Evolutionary conservation across 108 stramenopile genomes (phyloP).

Genomic region (Fragilariopsis cylindrus): DNA sequence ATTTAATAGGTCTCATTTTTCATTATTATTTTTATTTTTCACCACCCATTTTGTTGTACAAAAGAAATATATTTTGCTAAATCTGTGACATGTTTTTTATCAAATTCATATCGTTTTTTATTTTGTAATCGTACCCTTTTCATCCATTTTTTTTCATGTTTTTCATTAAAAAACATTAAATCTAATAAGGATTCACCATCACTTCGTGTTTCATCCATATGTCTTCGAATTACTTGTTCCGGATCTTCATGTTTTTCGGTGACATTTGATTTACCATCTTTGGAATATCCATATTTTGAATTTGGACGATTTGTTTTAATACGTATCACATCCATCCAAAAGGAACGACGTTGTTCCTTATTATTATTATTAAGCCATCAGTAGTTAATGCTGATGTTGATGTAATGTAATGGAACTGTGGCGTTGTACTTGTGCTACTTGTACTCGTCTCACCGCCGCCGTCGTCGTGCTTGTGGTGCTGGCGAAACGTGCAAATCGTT

Average conservation of each 20-base stretch:
- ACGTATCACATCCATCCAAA: slow-evolving; percentile 39
- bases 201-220: slow-evolving; percentile 29
- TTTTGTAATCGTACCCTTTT: slow-evolving; percentile 34
- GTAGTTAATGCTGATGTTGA: too few species aligned
- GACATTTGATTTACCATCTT: neutral
- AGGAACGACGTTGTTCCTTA: slow-evolving; percentile 4
- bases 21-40: neutral
- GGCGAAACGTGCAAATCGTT: too few species aligned
- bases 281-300: neutral
- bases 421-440: too few species aligned
- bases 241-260: slow-evolving; percentile 34
- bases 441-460: too few species aligned
- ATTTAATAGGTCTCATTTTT: neutral
- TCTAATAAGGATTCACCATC: slow-evolving; percentile 35
- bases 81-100: slow-evolving; percentile 45
- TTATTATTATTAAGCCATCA: too few species aligned
- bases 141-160: slow-evolving; percentile 45
- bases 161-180: slow-evolving; percentile 32
- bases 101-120: slow-evolving; percentile 40
- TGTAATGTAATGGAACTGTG: too few species aligned
- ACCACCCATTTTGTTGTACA: slow-evolving; percentile 29
- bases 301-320: slow-evolving; percentile 11
- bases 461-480: too few species aligned
- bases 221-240: slow-evolving; percentile 26
- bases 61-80: slow-evolving; percentile 47